Evolutionary conservation across 495 filamentous ascomycete genomes (phyloP), one percentile per base, ranked within the genome.

Genomic region (Elasticomyces elasticus): DNA sequence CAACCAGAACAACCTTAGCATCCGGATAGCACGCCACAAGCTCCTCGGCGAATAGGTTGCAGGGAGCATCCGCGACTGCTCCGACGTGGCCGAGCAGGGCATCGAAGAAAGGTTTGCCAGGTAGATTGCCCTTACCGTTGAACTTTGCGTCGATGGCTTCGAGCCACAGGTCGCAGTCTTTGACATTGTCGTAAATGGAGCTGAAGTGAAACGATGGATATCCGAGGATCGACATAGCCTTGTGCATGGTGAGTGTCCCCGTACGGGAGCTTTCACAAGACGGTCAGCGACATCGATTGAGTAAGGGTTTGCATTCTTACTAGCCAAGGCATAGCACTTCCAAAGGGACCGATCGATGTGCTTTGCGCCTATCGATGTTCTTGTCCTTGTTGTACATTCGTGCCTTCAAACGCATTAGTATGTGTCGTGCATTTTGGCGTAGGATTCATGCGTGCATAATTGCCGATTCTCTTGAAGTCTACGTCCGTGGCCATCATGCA

Each of bases 21-120:
- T 58, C 44, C n/a, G 59, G 59, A 41, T 62, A 58, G 2, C 40
- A 38, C 2, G 26, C 49, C 2, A 62, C 23, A 17, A 62, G 37
- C 41, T 62, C 59, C 23, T 54, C 46, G 5, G 38, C 50, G 49
- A 62, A 62, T 1, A 44, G 15, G 37, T 19, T 38, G 43, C 41
- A 49, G 2, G 59, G 59, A n/a, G 44, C 31, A 47, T 62, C 59
- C 7, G 37, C 30, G 7, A 54, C 42, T 17, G 59, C 59, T 12
- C 52, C 38, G 26, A 38, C 25, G 23, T 55, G 24, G 12, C 60
- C 57, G 12, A 62, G 33, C n/a, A 62, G 20, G 27, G 30, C 19
- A 28, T 62, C 60, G 19, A 50, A 59, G 42, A 55, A 42, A n/a
- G 43, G 30, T 11, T 40, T 31, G 13, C 30, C 46, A 3, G 2